Evolutionary conservation across 176 grass and related monocot species (phyloP).

Genomic region (Hyparrhenia diplandra): DNA sequence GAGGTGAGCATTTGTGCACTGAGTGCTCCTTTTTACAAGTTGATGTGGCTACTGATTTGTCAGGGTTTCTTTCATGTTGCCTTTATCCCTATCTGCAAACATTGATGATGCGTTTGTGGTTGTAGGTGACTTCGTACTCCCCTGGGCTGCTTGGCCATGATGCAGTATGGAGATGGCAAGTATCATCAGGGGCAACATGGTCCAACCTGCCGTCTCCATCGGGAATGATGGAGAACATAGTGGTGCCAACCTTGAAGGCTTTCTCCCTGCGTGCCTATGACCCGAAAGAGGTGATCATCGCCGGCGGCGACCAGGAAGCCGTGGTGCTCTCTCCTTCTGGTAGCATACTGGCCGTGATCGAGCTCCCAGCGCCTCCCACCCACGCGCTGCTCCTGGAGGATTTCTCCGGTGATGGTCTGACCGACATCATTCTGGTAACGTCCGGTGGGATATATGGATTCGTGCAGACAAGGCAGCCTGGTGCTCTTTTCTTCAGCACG

Average conservation of each 20-base stretch:
- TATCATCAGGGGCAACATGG: slow-evolving; percentile 87
- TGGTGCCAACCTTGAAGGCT: slow-evolving; percentile 86
- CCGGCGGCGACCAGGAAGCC: slow-evolving; percentile 73
- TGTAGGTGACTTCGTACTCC: slow-evolving; percentile 82
- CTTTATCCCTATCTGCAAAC: not conserved
- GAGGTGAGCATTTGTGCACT: slow-evolving; percentile 52
- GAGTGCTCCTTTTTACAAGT: not conserved
- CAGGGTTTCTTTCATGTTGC: not conserved
- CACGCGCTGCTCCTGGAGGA: slow-evolving; percentile 70
- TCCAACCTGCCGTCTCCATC: slow-evolving; percentile 89
- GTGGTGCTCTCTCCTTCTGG: slow-evolving; percentile 76
- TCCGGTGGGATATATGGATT: slow-evolving; percentile 71
- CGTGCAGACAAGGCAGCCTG: slow-evolving; percentile 82
- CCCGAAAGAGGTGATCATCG: slow-evolving; percentile 66
- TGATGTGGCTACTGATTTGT: not conserved
- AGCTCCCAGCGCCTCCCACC: slow-evolving; percentile 69
- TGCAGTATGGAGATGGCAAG: slow-evolving; percentile 89
- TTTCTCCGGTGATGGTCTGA: slow-evolving; percentile 81
- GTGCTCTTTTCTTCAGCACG: slow-evolving; percentile 92
- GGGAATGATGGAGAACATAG: slow-evolving; percentile 81
- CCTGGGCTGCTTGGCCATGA: slow-evolving; percentile 70
- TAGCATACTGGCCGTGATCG: slow-evolving; percentile 61
- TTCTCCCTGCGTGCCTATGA: slow-evolving; percentile 54
- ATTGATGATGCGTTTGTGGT: not conserved
- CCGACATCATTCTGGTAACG: slow-evolving; percentile 71